phyloP scores from a whole-genome alignment of 352 stramenopile species.

The Phytophthora boehmeriae region DNA sequence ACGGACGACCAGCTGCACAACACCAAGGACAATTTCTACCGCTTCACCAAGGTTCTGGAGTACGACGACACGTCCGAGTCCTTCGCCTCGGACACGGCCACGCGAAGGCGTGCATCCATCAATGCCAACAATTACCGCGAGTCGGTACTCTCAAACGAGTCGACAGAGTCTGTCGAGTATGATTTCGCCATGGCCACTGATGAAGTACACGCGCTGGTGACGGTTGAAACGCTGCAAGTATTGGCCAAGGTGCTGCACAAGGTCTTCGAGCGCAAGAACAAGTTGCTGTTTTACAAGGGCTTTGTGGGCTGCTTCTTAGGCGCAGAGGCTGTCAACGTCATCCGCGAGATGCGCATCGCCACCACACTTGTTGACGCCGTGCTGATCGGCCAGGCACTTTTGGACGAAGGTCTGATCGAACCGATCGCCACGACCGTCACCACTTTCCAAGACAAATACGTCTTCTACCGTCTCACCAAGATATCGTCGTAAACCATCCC shows the following conservation, averaged over 20 bases:
- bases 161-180: slow-evolving; percentile 61
- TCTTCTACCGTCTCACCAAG: slow-evolving; percentile 82
- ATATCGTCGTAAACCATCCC: slow-evolving; percentile 41
- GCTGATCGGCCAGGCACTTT: slow-evolving; percentile 75
- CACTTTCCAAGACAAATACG: slow-evolving; percentile 88
- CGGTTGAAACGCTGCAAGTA: slow-evolving; percentile 74
- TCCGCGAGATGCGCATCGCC: slow-evolving; percentile 77
- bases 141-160: slow-evolving; percentile 74
- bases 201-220: slow-evolving; percentile 82
- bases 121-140: slow-evolving; percentile 77
- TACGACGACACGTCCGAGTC: slow-evolving; percentile 48
- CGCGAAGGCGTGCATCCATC: slow-evolving; percentile 51
- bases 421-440: slow-evolving; percentile 70
- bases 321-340: slow-evolving; percentile 82
- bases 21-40: slow-evolving; percentile 86
- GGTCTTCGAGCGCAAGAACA: slow-evolving; percentile 89
- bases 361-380: slow-evolving; percentile 79
- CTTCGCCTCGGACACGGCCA: slow-evolving; percentile 34
- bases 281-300: slow-evolving; percentile 89
- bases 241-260: slow-evolving; percentile 76
- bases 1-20: slow-evolving; percentile 83
- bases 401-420: slow-evolving; percentile 84
- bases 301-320: slow-evolving; percentile 83
- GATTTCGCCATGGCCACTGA: slow-evolving; percentile 78
- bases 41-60: slow-evolving; percentile 76